These are phyloP conservation scores for Cyberlindnera xylosilytica DNA, from an alignment of 805 yeast species.

Conservation along the genomic window DNA sequence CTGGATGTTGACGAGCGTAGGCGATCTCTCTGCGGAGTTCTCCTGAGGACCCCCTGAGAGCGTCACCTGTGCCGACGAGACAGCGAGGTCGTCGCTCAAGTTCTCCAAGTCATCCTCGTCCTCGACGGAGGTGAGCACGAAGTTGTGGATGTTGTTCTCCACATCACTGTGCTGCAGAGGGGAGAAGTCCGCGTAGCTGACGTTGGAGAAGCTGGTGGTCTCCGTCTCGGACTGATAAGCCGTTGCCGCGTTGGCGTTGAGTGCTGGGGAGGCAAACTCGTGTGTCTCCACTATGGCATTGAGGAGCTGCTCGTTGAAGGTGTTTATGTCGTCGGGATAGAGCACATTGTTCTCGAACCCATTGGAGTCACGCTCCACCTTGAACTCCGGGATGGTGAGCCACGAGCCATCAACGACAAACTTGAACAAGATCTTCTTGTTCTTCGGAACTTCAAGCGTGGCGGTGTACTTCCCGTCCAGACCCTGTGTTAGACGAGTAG, in stretches of 20 bases:
- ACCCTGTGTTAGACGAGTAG: slow-evolving; percentile 38
- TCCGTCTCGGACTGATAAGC: slow-evolving; percentile 23
- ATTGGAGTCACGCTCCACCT: slow-evolving; percentile 36
- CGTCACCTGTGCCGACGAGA: slow-evolving; percentile 22
- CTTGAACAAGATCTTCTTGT: slow-evolving; percentile 42
- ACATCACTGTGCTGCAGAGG: slow-evolving; percentile 14
- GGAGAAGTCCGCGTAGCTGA: slow-evolving; percentile 23
- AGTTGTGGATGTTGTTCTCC: background rate
- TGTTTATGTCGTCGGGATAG: slow-evolving; percentile 30
- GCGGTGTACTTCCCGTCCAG: slow-evolving; percentile 40
- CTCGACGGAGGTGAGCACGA: slow-evolving; percentile 9
- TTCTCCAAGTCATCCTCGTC: slow-evolving; percentile 15
- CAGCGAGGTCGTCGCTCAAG: slow-evolving; percentile 14
- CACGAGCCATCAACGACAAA: slow-evolving; percentile 60
- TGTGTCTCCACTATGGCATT: slow-evolving; percentile 1
- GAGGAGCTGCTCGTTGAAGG: slow-evolving; percentile 1
- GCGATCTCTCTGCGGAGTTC: background rate
- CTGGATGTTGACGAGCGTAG: slow-evolving; percentile 15
- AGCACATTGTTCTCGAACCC: slow-evolving; percentile 56
- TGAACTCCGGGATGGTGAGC: slow-evolving; percentile 39
- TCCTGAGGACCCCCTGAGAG: slow-evolving; percentile 11
- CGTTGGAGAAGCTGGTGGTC: slow-evolving; percentile 23
- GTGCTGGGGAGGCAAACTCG: slow-evolving; percentile 3
- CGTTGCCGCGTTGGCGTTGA: background rate
- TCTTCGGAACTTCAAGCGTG: slow-evolving; percentile 40